Evolutionary conservation across 2,329 filamentous ascomycete species (phyloP), one percentile per base, ranked within the genome.

Genomic region (Gyromitra esculenta): DNA sequence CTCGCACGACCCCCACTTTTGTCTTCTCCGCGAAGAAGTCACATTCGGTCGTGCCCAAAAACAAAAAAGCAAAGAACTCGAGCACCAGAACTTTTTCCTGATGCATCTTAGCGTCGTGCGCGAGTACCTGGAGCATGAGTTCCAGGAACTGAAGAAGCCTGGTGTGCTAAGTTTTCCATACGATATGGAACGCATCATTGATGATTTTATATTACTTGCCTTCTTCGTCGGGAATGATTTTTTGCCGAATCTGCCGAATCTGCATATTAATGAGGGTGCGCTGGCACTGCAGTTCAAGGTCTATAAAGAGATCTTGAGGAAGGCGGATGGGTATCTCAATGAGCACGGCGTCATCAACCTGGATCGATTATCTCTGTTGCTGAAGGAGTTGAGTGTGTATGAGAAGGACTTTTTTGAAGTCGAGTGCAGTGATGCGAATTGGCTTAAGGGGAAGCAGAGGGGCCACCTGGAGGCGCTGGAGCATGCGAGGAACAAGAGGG

Each of bases 221-320:
- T 99, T 99, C 86, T 99, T 99, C 84, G 93, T 99, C 81, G 96
- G 96, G 83, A 99, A 99, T 84, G 96, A 99, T 88, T 99, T 99
- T 85, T 88, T 99, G 83, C 96, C 96, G 1, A 97, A 99, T 84
- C 87, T 99, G 75, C 96, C 96, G 4, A 93, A 96, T 82, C 85
- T 99, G 79, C 96, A 99, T 84, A 99, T 99, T 84, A 99, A 99
- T 84, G 96, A 99, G 84, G 96, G 96, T 79, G 96, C 96, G 25
- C 86, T 99, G 84, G 93, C 95, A 31, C 91, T 96, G 82, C 99
- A 99, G 96, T 99, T 99, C 84, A 91, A 92, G 82, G 90, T 97
- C 76, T 99, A 99, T 87, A 98, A 98, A 84, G 88, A 91, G 62
- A 90, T 97, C 48, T 86, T 99, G 76, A 94, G 94, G 6, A 90